phyloP scores from a whole-genome alignment of 768 basidiomycete species.

The Boletus sp. region DNA sequence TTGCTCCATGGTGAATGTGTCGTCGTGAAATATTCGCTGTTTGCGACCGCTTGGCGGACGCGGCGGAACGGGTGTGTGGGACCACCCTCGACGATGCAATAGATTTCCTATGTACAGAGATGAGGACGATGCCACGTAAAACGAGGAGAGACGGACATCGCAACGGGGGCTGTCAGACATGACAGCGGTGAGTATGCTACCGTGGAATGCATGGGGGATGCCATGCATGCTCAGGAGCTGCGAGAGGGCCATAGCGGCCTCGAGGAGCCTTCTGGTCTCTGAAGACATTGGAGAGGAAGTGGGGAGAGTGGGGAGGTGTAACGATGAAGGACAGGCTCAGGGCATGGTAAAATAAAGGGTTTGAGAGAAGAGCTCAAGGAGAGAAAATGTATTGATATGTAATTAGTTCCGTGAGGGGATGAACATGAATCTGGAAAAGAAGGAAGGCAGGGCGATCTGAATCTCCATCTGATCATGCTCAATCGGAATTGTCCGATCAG shows the following conservation, averaged over 20 bases:
- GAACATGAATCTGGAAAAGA: conserved; percentile 43
- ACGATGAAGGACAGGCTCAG: conserved; percentile 33
- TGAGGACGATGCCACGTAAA: conserved; percentile 8
- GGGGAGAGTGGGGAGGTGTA: conserved; percentile 4
- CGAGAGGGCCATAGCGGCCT: conserved; percentile 77
- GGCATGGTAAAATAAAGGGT: conserved; percentile 53
- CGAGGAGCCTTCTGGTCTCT: conserved; percentile 71
- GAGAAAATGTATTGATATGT: conserved; percentile 46
- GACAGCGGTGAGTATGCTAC: conserved; percentile 67
- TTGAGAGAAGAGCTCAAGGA: conserved; percentile 39
- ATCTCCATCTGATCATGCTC: conserved; percentile 29
- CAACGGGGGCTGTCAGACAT: conserved; percentile 63
- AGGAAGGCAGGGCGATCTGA: conserved; percentile 27
- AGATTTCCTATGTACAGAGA: conserved; percentile 62
- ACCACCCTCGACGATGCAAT: conserved; percentile 80
- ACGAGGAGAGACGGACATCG: conserved; percentile 50
- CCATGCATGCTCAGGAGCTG: conserved; percentile 50
- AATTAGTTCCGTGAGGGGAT: conserved; percentile 47
- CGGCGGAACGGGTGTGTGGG: conserved; percentile 72
- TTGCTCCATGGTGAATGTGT: conserved; percentile 86
- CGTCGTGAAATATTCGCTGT: conserved; percentile 60
- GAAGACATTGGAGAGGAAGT: conserved; percentile 45
- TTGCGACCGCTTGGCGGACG: conserved; percentile 71
- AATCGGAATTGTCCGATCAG: conserved; percentile 30
- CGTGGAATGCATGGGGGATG: conserved; percentile 82